Conservation (phyloP, 2,329 filamentous ascomycete genomes). For the Didymella arachidicola region DNA sequence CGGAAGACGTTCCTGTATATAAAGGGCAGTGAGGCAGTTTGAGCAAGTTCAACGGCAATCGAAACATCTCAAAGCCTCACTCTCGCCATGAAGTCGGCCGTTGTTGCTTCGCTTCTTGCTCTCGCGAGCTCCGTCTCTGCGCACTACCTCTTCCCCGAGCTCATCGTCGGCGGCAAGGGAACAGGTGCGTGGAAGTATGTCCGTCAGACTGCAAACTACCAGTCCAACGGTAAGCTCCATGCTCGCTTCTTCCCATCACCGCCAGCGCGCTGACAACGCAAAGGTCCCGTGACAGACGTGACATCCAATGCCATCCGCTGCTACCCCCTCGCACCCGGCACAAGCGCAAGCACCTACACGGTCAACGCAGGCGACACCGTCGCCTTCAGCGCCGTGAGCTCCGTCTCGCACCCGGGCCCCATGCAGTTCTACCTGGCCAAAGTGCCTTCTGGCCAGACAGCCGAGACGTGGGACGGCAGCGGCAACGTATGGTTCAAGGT, state of each 20-base stretch:
- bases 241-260: neutral
- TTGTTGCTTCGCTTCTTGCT: slow-evolving; percentile 28
- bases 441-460: slow-evolving; percentile 43
- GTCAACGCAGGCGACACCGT: slow-evolving; percentile 40
- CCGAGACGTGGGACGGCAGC: slow-evolving; percentile 43
- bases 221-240: slow-evolving; percentile 37
- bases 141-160: slow-evolving; percentile 47
- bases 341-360: slow-evolving; percentile 18
- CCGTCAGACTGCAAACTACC: slow-evolving; percentile 44
- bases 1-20: slow-evolving; percentile 10
- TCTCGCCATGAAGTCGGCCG: slow-evolving; percentile 40
- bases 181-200: slow-evolving; percentile 47
- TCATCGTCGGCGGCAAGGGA: slow-evolving; percentile 32
- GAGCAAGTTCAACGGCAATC: neutral
- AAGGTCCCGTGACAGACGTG: slow-evolving; percentile 33
- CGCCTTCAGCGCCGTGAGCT: slow-evolving; percentile 40
- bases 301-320: slow-evolving; percentile 40
- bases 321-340: slow-evolving; percentile 36
- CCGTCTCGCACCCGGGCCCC: slow-evolving; percentile 45
- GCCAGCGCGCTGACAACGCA: neutral
- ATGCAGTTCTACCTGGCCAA: slow-evolving; percentile 52
- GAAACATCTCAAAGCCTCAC: neutral
- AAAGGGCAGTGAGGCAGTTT: slow-evolving; percentile 14
- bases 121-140: slow-evolving; percentile 36
- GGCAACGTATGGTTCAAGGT: slow-evolving; percentile 51